These are phyloP conservation scores for Lablab purpureus DNA, from an alignment of 306 rosid genomes.

Conservation along the genomic window DNA sequence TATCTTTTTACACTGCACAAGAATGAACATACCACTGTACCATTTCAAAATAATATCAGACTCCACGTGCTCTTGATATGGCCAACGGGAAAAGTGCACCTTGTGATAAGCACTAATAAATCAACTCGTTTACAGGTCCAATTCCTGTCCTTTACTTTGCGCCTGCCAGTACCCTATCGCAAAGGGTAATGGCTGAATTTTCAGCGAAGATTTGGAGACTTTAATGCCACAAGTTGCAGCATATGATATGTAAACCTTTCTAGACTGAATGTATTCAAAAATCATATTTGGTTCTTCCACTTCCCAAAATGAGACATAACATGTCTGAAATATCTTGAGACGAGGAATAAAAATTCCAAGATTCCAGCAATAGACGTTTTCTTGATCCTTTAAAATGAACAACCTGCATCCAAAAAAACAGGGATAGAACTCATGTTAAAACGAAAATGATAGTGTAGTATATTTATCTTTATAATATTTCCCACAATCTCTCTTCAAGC, in stretches of 20 bases:
- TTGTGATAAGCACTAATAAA: slow-evolving; percentile 22
- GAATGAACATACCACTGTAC: not conserved
- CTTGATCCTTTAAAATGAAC: slow-evolving; percentile 99
- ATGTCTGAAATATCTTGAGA: slow-evolving; percentile 63
- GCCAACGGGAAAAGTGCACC: not conserved
- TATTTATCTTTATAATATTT: not conserved
- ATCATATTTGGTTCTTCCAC: slow-evolving; percentile 93
- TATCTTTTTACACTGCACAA: not conserved
- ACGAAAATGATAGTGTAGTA: not conserved
- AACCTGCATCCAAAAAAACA: slow-evolving; percentile 58
- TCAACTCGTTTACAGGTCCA: not conserved
- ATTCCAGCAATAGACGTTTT: slow-evolving; percentile 93
- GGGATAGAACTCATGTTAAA: not conserved
- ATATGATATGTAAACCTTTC: not conserved
- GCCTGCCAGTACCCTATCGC: slow-evolving; percentile 25
- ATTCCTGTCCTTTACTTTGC: slow-evolving; percentile 19
- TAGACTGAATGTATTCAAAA: slow-evolving; percentile 52
- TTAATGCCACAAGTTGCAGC: not conserved
- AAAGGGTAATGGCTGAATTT: slow-evolving; percentile 6
- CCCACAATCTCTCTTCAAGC: not conserved
- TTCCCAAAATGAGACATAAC: slow-evolving; percentile 84
- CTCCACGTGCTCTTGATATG: not conserved
- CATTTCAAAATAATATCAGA: slow-evolving; percentile 5
- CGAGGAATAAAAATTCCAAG: slow-evolving; percentile 85
- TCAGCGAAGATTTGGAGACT: not conserved